phyloP scores from a whole-genome alignment of 208 protist species.

The Wallacemonas rigidus region DNA sequence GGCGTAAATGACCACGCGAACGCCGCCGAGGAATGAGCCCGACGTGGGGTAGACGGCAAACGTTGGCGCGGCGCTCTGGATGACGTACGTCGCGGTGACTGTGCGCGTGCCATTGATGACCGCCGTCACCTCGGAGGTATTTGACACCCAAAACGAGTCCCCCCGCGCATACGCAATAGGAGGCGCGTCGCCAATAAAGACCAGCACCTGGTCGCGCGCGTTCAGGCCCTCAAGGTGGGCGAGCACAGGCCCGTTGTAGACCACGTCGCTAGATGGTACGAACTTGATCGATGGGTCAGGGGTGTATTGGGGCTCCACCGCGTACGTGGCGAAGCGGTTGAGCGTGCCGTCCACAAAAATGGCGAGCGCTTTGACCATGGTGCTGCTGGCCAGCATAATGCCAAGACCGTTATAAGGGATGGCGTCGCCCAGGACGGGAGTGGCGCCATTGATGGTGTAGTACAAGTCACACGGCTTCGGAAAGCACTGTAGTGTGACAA shows the following conservation, averaged over 20 bases:
- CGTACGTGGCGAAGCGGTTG: conserved; percentile 41
- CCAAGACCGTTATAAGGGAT: conserved; percentile 28
- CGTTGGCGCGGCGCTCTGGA: conserved; percentile 32
- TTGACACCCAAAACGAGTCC: conserved; percentile 54
- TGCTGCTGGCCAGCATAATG: conserved; percentile 36
- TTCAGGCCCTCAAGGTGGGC: conserved; percentile 38
- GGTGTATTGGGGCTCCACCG: conserved; percentile 21
- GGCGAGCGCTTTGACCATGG: conserved; percentile 45
- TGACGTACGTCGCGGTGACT: conserved; percentile 33
- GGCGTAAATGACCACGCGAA: conserved; percentile 44
- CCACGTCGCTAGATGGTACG: conserved; percentile 22
- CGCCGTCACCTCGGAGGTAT: conserved; percentile 42
- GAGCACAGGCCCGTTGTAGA: conserved; percentile 48
- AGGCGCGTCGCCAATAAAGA: conserved; percentile 27
- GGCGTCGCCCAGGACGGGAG: conserved; percentile 18
- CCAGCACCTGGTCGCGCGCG: conserved; percentile 28
- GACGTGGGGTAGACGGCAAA: conserved; percentile 51
- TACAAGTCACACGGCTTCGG: conserved; percentile 56
- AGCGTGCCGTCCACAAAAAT: conserved; percentile 29
- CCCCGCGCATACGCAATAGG: conserved; percentile 27
- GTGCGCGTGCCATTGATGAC: conserved; percentile 39
- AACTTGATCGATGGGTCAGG: conserved; percentile 26
- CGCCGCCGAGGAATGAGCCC: conserved; percentile 60
- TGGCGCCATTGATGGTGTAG: conserved; percentile 46
- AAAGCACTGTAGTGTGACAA: conserved; percentile 45